Percentiles rank a stretch among this genome's conserved stretches.
These are phyloP conservation scores for Ceratocystis diversiconidia DNA, from an alignment of 2,329 filamentous ascomycete species.

Conservation along the genomic window DNA sequence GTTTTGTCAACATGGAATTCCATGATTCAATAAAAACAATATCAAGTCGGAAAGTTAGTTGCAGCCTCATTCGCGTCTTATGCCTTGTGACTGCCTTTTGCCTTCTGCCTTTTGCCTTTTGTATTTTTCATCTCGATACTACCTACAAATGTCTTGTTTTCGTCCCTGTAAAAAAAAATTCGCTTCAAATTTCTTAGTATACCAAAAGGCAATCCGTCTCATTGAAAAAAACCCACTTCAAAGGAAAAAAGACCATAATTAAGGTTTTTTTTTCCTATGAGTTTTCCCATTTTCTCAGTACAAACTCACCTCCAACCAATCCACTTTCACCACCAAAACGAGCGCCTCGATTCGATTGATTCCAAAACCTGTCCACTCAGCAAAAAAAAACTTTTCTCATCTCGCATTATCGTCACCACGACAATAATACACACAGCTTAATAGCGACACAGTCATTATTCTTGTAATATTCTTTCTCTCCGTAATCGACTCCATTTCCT, in stretches of 20 bases:
- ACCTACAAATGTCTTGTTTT: not conserved
- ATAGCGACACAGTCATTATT: not conserved
- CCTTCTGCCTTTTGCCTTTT: not conserved
- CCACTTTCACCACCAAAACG: constrained; percentile 5
- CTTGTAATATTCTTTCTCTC: not conserved
- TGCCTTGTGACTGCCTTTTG: not conserved
- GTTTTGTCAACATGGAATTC: not conserved
- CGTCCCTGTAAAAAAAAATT: not conserved
- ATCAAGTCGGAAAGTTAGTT: not conserved
- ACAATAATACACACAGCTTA: not conserved
- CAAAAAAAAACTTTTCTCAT: not conserved
- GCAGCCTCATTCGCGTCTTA: not conserved
- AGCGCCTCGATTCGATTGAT: not conserved
- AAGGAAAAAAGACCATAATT: not conserved
- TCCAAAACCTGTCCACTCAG: constrained; percentile 4
- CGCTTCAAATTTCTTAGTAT: not conserved
- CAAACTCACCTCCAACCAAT: constrained; percentile 5
- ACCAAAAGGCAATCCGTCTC: not conserved
- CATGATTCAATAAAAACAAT: not conserved
- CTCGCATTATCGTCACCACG: not conserved
- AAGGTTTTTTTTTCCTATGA: constrained; percentile 1
- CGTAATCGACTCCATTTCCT: not conserved
- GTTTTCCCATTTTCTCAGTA: not conserved
- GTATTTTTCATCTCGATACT: not conserved
- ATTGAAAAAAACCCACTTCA: constrained; percentile 2